Base-by-base conservation (phyloP, 2,329 filamentous ascomycete genomes). In the Pseudopithomyces chartarum region DNA sequence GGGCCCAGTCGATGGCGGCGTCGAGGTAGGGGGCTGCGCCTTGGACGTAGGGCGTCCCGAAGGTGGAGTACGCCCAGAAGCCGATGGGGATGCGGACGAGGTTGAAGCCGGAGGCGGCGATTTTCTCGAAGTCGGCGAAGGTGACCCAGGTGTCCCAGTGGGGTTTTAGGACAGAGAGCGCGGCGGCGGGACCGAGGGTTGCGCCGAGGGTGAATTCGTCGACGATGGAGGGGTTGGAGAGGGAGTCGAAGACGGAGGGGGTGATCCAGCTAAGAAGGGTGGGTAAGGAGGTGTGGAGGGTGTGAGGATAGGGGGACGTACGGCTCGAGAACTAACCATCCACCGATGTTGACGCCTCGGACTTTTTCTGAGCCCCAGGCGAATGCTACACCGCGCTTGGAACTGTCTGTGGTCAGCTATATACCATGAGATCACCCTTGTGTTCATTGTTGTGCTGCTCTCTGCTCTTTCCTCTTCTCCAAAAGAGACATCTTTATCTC, bases 1-100 rank as follows among this genome's bases (percentile, higher is more conserved):
- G 68, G 4, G 84, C 81, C 84, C 84, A 87, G 45, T 82, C 81
- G 50, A 87, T 81, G 15, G 84, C 84, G 22, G 78, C 74, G 56
- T 86, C 83, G 13, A 87, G 73, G 62, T 85, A 87, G 0, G 71
- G 68, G 6, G 80, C 80, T 15, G 82, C 81, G 4, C 83, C 83
- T 57, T 76, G 70, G 2, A 81, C 79, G 60, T 85, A 87, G 1
- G 84, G 79, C 23, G 80, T 73, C 32, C 76, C 75, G 23, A 73
- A 70, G 13, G 82, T 81, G 50, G 82, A 76, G 59, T 84, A 85
- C 15, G 85, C 84, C 85, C 85, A 87, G 66, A 80, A 87, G 7
- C 84, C 84, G 52, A 87, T 78, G 0, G 85, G 84, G 36, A 87
- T 83, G 13, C 85, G 78, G 10, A 87, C 82, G 10, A 84, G 74